These are phyloP conservation scores for Pneumocystis carinii DNA, from an alignment of 1,139 yeast species.

Conservation along the genomic window DNA sequence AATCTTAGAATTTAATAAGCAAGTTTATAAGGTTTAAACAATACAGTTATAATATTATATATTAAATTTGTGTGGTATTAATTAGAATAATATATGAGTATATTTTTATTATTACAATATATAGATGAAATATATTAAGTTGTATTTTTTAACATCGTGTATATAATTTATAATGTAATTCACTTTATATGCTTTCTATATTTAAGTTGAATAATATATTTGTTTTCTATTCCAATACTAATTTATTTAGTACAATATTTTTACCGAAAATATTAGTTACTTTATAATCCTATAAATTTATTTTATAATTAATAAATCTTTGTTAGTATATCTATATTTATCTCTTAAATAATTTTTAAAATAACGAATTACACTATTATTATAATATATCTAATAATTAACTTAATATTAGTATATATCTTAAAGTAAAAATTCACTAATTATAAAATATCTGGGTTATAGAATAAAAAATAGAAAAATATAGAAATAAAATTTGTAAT, in stretches of 20 bases:
- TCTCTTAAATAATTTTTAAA: neutral
- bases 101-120: neutral
- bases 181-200: constrained; percentile 50
- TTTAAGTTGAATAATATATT: constrained; percentile 54
- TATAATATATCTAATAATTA: constrained; percentile 1
- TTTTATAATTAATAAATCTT: neutral
- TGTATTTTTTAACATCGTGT: constrained; percentile 11
- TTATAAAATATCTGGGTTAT: constrained; percentile 7
- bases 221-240: constrained; percentile 53
- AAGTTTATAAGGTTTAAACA: no score
- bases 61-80: no score
- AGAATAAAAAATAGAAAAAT: constrained; percentile 8
- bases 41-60: no score
- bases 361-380: constrained; percentile 3
- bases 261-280: constrained; percentile 58
- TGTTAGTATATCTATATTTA: constrained; percentile 31
- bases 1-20: no score
- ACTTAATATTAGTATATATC: constrained; percentile 1
- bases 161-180: constrained; percentile 25
- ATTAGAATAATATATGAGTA: no score
- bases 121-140: constrained; percentile 9
- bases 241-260: constrained; percentile 32
- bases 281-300: constrained; percentile 32
- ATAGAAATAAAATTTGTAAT: constrained; percentile 21
- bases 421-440: constrained; percentile 17